Percentiles rank a stretch among this genome's conserved stretches.
These are phyloP conservation scores for Teunomyces funiuensis DNA, from an alignment of 805 yeast genomes.

Conservation along the genomic window DNA sequence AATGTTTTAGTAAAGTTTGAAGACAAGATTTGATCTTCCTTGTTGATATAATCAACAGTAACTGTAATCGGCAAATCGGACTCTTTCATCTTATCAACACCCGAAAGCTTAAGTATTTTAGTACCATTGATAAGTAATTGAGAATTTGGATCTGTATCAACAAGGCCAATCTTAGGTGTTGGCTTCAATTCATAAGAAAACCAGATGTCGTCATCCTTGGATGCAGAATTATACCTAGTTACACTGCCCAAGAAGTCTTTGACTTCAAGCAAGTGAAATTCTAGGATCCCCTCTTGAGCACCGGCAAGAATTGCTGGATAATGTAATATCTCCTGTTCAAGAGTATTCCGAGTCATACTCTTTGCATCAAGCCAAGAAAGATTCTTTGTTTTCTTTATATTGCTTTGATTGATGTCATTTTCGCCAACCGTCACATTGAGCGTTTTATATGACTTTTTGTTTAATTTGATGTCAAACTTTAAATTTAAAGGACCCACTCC, in stretches of 20 bases:
- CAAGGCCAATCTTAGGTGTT: conserved; percentile 24
- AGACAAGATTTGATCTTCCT: conserved; percentile 1
- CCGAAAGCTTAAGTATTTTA: conserved; percentile 21
- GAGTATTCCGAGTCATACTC: conserved; percentile 27
- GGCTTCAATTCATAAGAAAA: conserved; percentile 26
- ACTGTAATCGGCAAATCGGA: conserved; percentile 52
- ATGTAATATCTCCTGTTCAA: conserved; percentile 36
- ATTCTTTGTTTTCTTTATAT: conserved; percentile 34
- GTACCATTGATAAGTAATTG: conserved; percentile 28
- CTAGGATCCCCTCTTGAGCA: conserved; percentile 22
- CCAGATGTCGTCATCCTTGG: conserved; percentile 36
- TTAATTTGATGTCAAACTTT: conserved; percentile 24
- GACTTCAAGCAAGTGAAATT: conserved; percentile 35
- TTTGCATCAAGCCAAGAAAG: conserved; percentile 20
- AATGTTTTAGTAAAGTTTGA: conserved; percentile 22
- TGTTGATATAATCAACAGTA: conserved; percentile 10
- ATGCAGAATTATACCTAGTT: conserved; percentile 35
- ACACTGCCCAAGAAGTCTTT: conserved; percentile 34
- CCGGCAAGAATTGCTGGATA: conserved; percentile 22
- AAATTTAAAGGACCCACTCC: conserved; percentile 73
- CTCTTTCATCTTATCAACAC: conserved; percentile 15
- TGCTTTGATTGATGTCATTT: conserved; percentile 1
- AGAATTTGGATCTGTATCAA: conserved; percentile 17
- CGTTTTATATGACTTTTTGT: conserved; percentile 22
- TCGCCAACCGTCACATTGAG: conserved; percentile 26